Evolutionary conservation across 2,329 filamentous ascomycete species (phyloP).

Genomic region (Apiospora aurea): DNA sequence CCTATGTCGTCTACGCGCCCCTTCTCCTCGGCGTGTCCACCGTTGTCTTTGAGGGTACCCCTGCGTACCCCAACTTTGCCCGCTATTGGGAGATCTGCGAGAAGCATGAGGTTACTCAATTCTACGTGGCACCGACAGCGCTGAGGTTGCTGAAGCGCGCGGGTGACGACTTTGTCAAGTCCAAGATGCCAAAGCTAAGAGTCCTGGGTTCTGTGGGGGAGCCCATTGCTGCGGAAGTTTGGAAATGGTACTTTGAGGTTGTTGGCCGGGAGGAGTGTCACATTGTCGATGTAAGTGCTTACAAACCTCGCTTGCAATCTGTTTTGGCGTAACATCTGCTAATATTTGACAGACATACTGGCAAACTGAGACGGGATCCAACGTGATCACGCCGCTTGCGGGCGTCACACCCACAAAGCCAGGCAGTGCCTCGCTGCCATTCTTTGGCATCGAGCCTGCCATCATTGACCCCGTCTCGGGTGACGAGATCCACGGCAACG

Average conservation of each 20-base stretch:
- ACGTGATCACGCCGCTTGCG: conserved; percentile 92
- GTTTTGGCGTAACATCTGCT: conserved; percentile 26
- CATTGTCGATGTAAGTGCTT: conserved; percentile 82
- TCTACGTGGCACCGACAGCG: conserved; percentile 97
- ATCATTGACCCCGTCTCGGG: conserved; percentile 97
- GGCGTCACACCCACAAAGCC: conserved; percentile 97
- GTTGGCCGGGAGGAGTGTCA: conserved; percentile 95
- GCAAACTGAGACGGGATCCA: conserved; percentile 98
- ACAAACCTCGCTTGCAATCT: not conserved
- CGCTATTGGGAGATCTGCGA: conserved; percentile 99
- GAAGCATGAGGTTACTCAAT: conserved; percentile 93
- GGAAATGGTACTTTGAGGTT: conserved; percentile 99
- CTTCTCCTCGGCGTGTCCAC: conserved; percentile 91
- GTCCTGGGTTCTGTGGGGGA: conserved; percentile 95
- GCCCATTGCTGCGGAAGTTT: conserved; percentile 96
- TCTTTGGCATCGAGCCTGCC: conserved; percentile 97
- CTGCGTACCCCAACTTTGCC: conserved; percentile 96
- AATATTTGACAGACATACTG: conserved; percentile 81
- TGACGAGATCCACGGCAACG: conserved; percentile 91
- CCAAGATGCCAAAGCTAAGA: conserved; percentile 86
- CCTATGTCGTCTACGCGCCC: conserved; percentile 96
- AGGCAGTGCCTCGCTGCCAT: conserved; percentile 92
- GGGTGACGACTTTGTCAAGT: conserved; percentile 89
- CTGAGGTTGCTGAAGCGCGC: conserved; percentile 93
- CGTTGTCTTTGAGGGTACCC: conserved; percentile 97